Base-by-base conservation (phyloP, 169 alveolate genomes). In the Plasmodium malariae region DNA sequence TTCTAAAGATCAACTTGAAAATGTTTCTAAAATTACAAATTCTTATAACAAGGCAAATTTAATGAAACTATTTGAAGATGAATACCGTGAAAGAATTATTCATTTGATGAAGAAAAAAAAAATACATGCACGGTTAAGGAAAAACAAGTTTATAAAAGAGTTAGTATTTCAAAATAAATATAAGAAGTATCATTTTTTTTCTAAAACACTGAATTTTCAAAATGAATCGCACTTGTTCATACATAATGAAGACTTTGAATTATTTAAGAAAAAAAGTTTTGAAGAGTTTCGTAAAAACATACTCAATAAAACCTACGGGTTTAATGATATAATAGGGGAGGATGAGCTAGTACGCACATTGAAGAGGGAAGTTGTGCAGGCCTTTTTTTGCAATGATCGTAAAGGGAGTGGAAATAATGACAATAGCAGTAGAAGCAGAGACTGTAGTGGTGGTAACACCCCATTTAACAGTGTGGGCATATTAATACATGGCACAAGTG, bases 401-500 rank as follows among this genome's bases (percentile, higher is more conserved):
- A 26, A 48, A 54, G 43, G 24, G 12, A 62, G 11, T 2, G 24
- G 24, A 30, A 32, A 6, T 1, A 24, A 5, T 21, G 34, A 55
- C 19, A 55, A 54, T 54, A 24, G 6, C 6, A 14, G n/a, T 45
- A 45, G 14, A 11, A 0, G 17, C 17, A 48, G 12, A 48, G 17
- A 48, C 24, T n/a, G 5, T 2, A 6, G 17, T 48, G 57, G 19
- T 14, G 17, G 12, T 48, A 6, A 48, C 17, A 48, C 12, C 17
- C 12, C 2, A 48, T 49, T 55, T n/a, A 65, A 36, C 17, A 43
- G 40, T 37, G 76, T 68, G 0, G 80, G 76, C 0, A 78, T 78
- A 63, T 30, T 78, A 49, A 4, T 78, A 32, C 55, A 78, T 40
- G 89, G 89, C 14, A 51, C 43, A 7, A 78, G 89, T 63, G 89